Evolutionary conservation across 306 rosid species (phyloP).

Genomic region (Hylodesmum podocarpum): DNA sequence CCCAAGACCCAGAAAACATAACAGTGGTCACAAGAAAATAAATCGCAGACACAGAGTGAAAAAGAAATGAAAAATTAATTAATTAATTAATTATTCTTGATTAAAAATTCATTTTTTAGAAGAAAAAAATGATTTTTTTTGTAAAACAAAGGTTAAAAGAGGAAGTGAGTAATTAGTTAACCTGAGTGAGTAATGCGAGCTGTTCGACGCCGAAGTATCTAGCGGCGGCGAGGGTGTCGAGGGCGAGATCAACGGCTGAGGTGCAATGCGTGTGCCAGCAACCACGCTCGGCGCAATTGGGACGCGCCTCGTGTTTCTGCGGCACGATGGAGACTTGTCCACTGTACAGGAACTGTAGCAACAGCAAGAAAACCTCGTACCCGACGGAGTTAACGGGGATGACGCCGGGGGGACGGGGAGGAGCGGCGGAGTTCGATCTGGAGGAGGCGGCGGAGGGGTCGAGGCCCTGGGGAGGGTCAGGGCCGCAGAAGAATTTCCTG

Average conservation of each 20-base stretch:
- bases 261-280: constrained; percentile 99
- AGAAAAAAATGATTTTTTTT: too few species aligned
- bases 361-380: constrained; percentile 78
- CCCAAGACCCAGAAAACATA: constrained; percentile 52
- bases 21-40: constrained; percentile 24
- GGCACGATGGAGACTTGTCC: constrained; percentile 96
- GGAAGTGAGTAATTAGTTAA: background rate
- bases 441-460: constrained; percentile 39
- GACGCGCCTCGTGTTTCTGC: constrained; percentile 94
- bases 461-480: constrained; percentile 58
- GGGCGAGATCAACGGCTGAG: constrained; percentile 99
- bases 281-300: constrained; percentile 90
- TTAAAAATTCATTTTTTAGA: too few species aligned
- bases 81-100: background rate
- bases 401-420: constrained; percentile 44
- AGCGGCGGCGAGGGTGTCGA: constrained; percentile 90
- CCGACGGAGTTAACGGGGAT: constrained; percentile 95
- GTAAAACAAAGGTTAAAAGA: too few species aligned
- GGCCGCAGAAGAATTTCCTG: constrained; percentile 89
- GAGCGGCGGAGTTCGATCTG: constrained; percentile 1
- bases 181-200: constrained; percentile 98
- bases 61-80: background rate
- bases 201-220: constrained; percentile 96
- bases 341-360: constrained; percentile 90
- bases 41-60: background rate